Percentiles rank a stretch among this genome's conserved stretches.
Conservation (phyloP, 345 rosid genomes). For the Salix arbutifolia region DNA sequence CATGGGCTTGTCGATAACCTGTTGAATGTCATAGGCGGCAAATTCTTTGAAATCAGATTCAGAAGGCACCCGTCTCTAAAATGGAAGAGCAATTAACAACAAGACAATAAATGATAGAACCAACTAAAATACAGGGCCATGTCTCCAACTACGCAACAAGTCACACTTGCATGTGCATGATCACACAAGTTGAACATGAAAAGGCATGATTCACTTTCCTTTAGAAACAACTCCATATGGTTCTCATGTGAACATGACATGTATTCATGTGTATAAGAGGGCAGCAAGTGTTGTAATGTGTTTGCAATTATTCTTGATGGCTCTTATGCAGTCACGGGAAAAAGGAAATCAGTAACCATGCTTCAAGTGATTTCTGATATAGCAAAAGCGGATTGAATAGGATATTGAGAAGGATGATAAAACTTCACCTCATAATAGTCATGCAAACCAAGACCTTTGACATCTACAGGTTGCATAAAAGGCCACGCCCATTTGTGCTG, state of each 20-base stretch:
- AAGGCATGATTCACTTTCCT: background rate
- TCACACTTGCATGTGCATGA: background rate
- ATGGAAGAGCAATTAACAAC: background rate
- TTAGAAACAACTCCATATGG: background rate
- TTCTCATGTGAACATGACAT: background rate
- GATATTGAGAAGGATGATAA: background rate
- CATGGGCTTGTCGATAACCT: conserved; percentile 96
- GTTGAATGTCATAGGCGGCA: background rate
- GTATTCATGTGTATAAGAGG: background rate
- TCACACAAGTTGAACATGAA: background rate
- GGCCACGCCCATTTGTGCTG: conserved; percentile 97
- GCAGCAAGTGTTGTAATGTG: background rate
- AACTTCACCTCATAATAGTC: conserved; percentile 68
- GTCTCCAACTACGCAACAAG: background rate
- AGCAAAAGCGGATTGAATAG: background rate
- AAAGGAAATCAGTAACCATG: background rate
- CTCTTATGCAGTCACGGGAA: background rate
- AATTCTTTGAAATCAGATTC: background rate
- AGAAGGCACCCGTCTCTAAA: background rate
- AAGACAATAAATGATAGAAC: background rate
- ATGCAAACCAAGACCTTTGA: conserved; percentile 72
- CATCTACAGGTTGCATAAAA: conserved; percentile 92
- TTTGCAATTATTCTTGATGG: background rate
- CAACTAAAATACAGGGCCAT: background rate
- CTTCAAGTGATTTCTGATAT: background rate